Conservation (phyloP, 1,284 basidiomycete genomes). For the Microbotryomycetes sp. region DNA sequence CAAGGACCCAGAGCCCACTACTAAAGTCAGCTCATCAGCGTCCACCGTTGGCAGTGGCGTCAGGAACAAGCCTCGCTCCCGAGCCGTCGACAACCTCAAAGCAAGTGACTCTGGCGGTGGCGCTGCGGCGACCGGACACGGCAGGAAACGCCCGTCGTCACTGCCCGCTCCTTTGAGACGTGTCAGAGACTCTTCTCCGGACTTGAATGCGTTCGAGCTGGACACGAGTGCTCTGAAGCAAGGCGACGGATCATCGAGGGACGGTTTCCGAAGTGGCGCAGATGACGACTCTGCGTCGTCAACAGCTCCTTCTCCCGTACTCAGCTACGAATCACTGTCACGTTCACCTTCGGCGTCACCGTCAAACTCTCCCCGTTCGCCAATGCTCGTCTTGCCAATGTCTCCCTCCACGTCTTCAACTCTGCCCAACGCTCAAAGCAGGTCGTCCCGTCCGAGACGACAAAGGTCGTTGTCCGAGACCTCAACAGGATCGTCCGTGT, state of each 20-base stretch:
- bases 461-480: background rate
- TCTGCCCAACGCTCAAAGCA: background rate
- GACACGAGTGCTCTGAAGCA: background rate
- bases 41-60: background rate
- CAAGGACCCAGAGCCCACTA: conserved; percentile 28
- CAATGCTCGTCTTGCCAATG: background rate
- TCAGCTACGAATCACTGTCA: background rate
- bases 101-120: no score
- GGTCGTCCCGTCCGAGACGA: background rate
- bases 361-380: background rate
- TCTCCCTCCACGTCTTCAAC: background rate
- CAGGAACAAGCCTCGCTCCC: no score
- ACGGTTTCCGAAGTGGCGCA: background rate
- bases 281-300: background rate
- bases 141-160: background rate
- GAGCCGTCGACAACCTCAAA: no score
- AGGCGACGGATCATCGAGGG: background rate
- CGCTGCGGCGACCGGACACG: no score
- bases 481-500: background rate
- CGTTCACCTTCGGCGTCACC: background rate
- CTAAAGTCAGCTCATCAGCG: background rate
- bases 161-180: background rate
- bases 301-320: background rate
- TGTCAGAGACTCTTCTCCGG: background rate
- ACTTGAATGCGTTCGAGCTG: background rate